Percentiles rank a stretch among this genome's conserved stretches.
Evolutionary conservation across 2,329 filamentous ascomycete genomes (phyloP).

Genomic region (Blumeria hordei): DNA sequence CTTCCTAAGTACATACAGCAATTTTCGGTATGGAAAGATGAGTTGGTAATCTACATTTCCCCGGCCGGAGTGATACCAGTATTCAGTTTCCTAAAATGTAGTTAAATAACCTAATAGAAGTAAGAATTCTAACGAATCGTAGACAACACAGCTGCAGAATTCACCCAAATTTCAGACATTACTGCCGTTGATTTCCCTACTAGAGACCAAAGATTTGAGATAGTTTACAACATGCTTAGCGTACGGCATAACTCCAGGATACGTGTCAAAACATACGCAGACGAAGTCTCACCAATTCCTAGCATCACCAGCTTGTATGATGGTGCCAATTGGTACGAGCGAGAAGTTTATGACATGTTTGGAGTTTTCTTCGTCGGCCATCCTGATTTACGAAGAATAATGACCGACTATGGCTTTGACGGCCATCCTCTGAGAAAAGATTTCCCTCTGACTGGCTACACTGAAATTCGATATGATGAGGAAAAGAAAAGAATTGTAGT

Average conservation of each 20-base stretch:
- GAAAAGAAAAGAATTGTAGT: slow-evolving; percentile 99
- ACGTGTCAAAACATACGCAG: slow-evolving; percentile 94
- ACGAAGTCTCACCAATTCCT: slow-evolving; percentile 82
- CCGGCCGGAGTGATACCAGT: slow-evolving; percentile 75
- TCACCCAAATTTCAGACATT: slow-evolving; percentile 77
- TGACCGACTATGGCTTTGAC: slow-evolving; percentile 99
- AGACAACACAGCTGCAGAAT: slow-evolving; percentile 94
- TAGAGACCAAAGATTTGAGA: slow-evolving; percentile 83
- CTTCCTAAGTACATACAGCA: slow-evolving; percentile 97
- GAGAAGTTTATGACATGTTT: slow-evolving; percentile 92
- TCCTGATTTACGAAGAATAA: slow-evolving; percentile 86
- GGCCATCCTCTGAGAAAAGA: slow-evolving; percentile 94
- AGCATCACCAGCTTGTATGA: slow-evolving; percentile 71
- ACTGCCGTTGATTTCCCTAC: slow-evolving; percentile 93
- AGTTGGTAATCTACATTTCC: slow-evolving; percentile 81
- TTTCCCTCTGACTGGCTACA: slow-evolving; percentile 94
- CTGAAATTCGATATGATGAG: slow-evolving; percentile 91
- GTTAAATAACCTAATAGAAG: background rate
- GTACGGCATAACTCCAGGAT: slow-evolving; percentile 93
- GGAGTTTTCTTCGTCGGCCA: slow-evolving; percentile 92
- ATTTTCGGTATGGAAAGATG: slow-evolving; percentile 99
- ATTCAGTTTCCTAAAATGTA: slow-evolving; percentile 73
- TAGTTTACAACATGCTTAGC: slow-evolving; percentile 92
- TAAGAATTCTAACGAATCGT: slow-evolving; percentile 4
- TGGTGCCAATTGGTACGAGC: slow-evolving; percentile 96